Base-by-base conservation (phyloP, 306 rosid genomes). In the Cicer chorassanicum region DNA sequence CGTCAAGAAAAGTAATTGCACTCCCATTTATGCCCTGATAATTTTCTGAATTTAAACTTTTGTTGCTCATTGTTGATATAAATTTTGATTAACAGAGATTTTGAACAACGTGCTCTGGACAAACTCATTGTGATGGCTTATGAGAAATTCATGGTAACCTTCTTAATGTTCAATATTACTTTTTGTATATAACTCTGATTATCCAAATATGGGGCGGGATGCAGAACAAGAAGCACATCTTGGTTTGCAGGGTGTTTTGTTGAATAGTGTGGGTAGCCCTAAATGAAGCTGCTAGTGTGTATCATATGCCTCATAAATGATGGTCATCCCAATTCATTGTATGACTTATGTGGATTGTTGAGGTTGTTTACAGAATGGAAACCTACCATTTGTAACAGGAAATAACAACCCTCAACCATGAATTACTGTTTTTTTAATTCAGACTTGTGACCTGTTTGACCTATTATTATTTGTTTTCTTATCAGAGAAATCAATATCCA, bases 41-140 rank as follows among this genome's bases (percentile, higher is more conserved):
- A 29, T 68, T 79, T 79, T 61, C 83, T 48, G 16, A 54, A 38
- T 70, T 72, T 65, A 34, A 68, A 42, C 61, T 78, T 86, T 44
- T 68, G 18, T 82, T 24, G 62, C 36, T 76, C 41, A 48, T 66
- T 70, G 60, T 29, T 80, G 67, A 45, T 44, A 40, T 70, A 48
- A 69, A 18, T 77, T 56, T 83, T 65, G 46, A 82, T 36, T 71
- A 42, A 49, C 88, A 92, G 97, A 91, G 91, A 90, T 75, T 89
- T 88, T 82, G 93, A 92, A 78, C 83, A 80, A 74, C 84, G 80
- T 24, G 89, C 92, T 63, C 82, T 90, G 64, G 96, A 92, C 81
- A 92, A 86, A 84, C 97, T 92, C 15, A 45, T 84, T 57, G 80
- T 83, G 80, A 86, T 92, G 93, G 91, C 97, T 69, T 88, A 86